Conservation (phyloP, 768 basidiomycete genomes). For the Mycena alexandri region DNA sequence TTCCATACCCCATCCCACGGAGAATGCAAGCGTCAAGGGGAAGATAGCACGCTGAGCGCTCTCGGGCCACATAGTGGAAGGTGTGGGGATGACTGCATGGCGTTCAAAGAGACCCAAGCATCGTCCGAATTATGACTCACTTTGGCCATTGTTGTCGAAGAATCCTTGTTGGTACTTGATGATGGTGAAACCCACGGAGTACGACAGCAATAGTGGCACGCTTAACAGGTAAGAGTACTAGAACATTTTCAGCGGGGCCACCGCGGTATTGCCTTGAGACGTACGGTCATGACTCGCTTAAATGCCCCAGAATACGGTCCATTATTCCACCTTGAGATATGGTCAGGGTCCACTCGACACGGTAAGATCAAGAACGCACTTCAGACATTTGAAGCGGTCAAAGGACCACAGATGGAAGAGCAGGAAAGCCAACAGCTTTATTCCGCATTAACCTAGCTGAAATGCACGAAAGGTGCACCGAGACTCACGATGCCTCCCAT, state of each 20-base stretch:
- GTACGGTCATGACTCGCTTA: conserved; percentile 88
- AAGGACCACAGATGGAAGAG: conserved; percentile 85
- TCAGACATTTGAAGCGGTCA: conserved; percentile 82
- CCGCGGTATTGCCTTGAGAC: conserved; percentile 36
- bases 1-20: conserved; percentile 80
- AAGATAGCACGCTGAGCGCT: conserved; percentile 64
- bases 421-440: conserved; percentile 71
- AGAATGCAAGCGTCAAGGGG: conserved; percentile 73
- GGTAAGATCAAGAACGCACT: conserved; percentile 52
- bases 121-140: conserved; percentile 54
- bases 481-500: conserved; percentile 63
- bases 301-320: conserved; percentile 79
- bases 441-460: neutral
- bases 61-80: conserved; percentile 68
- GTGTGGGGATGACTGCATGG: conserved; percentile 72
- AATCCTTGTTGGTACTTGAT: conserved; percentile 85
- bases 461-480: neutral
- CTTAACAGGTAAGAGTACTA: conserved; percentile 81
- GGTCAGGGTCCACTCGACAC: conserved; percentile 6
- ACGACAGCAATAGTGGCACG: conserved; percentile 70
- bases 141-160: conserved; percentile 54
- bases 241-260: conserved; percentile 4
- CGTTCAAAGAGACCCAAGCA: conserved; percentile 12
- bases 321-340: conserved; percentile 71
- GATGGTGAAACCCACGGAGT: conserved; percentile 70